Base-by-base conservation (phyloP, 495 filamentous ascomycete species). In the Penicillium malachiteum region DNA sequence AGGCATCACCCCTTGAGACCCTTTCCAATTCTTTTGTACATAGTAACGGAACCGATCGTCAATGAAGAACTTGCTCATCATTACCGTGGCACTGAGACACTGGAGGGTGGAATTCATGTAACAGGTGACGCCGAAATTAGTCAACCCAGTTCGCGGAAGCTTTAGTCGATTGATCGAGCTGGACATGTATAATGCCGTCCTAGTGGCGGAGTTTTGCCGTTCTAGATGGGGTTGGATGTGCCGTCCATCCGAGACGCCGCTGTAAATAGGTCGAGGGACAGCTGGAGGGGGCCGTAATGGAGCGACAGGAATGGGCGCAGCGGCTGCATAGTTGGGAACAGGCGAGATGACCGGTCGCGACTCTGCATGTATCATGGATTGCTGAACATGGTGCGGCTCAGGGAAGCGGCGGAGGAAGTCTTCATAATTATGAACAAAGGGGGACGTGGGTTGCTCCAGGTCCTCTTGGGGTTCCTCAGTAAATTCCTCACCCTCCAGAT, bases 81-180 rank as follows among this genome's bases (percentile, higher is more conserved):
- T 82, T 17, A 83, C 74, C 1, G 90, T 94, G 3, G 86, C 87
- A 55, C 88, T 86, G 51, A 97, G 72, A 55, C 85, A 88, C 68
- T 99, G 94, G 12, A 99, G 71, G 4, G 85, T 86, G 12, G 88
- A 83, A 73, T 97, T 96, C 82, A 92, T 91, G 66, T 94, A 99
- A 70, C 94, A 99, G 7, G 84, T 89, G 10, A 87, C 86, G 9
- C 87, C 85, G 21, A 88, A 86, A 62, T 96, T 97, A 39, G 82
- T 67, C 7, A 97, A 78, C 1, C 94, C 95, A 4, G 90, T 93
- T 10, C 78, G 77, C 1, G 82, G 80, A 58, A 87, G 74, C 56
- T 84, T 80, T 14, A 79, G 70, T 34, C 68, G 79, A 56, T 63
- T 79, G 33, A 75, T 59, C 34, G 71, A 71, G 57, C 64, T 68